Evolutionary conservation across 305 asterid genomes (phyloP).

Genomic region (Fraxinus velutina): DNA sequence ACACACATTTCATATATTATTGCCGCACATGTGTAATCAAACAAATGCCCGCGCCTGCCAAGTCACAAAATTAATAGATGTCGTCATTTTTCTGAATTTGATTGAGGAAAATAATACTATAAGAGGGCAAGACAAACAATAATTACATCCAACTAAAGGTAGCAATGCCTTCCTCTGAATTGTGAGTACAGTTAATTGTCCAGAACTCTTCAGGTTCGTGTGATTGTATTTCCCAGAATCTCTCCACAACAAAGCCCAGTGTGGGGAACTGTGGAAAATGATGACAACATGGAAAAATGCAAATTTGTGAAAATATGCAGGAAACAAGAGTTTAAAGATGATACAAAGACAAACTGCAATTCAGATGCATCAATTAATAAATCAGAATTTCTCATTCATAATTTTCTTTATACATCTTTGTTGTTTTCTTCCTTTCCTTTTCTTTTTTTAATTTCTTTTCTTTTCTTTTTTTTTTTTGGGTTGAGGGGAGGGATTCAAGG

Average conservation of each 20-base stretch:
- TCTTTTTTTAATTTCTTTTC: no score
- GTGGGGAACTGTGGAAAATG: conserved; percentile 80
- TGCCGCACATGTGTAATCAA: conserved; percentile 88
- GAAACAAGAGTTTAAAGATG: conserved; percentile 16
- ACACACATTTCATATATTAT: conserved; percentile 87
- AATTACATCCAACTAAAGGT: conserved; percentile 82
- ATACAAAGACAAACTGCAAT: neutral
- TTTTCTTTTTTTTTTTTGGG: neutral
- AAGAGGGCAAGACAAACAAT: conserved; percentile 22
- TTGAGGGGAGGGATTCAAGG: conserved; percentile 10
- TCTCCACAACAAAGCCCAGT: conserved; percentile 90
- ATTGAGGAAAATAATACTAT: neutral
- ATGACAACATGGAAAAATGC: conserved; percentile 19
- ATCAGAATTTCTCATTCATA: conserved; percentile 11
- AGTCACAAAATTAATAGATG: conserved; percentile 26
- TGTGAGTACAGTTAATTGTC: conserved; percentile 89
- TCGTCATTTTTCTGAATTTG: conserved; percentile 19
- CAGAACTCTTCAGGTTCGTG: conserved; percentile 98
- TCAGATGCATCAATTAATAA: neutral
- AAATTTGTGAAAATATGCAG: conserved; percentile 2
- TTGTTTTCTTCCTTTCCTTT: neutral
- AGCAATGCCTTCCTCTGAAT: conserved; percentile 74
- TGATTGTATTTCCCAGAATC: conserved; percentile 93
- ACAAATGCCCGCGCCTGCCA: conserved; percentile 94
- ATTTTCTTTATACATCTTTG: neutral